phyloP scores from a whole-genome alignment of 768 basidiomycete species.

The Neoboletus brunneissimus region DNA sequence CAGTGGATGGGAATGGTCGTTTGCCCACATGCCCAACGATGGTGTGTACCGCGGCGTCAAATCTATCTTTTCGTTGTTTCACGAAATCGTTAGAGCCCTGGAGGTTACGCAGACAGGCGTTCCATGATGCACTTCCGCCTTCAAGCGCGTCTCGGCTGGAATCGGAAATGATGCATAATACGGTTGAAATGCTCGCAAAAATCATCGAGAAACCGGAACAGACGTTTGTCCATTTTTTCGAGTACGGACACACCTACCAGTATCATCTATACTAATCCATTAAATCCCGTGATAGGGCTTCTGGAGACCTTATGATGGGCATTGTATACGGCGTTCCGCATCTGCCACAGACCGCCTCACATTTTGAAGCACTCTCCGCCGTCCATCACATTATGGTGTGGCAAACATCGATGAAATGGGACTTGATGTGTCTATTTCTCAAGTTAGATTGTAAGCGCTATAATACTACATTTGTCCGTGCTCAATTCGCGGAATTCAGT shows the following conservation, averaged over 20 bases:
- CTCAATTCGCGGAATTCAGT: background rate
- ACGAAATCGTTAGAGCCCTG: background rate
- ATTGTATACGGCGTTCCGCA: constrained; percentile 3
- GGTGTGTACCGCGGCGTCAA: background rate
- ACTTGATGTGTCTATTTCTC: constrained; percentile 4
- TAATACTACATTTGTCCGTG: too few species aligned
- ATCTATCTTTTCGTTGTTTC: background rate
- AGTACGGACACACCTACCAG: background rate
- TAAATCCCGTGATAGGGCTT: background rate
- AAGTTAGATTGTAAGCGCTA: background rate
- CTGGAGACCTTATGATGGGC: constrained; percentile 7
- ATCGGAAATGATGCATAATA: constrained; percentile 2
- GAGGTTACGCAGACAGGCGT: constrained; percentile 2
- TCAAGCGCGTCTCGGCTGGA: background rate
- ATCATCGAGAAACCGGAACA: constrained; percentile 1
- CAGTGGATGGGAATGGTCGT: constrained; percentile 7
- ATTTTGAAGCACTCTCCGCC: background rate
- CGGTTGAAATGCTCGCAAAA: constrained; percentile 3
- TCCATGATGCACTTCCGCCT: constrained; percentile 1
- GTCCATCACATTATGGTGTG: constrained; percentile 2
- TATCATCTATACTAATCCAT: background rate
- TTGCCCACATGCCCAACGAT: constrained; percentile 6
- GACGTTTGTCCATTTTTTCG: constrained; percentile 2
- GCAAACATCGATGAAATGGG: constrained; percentile 6
- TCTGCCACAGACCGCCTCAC: background rate